Conservation (phyloP, 257 asterid species). For the Ilex asprella region DNA sequence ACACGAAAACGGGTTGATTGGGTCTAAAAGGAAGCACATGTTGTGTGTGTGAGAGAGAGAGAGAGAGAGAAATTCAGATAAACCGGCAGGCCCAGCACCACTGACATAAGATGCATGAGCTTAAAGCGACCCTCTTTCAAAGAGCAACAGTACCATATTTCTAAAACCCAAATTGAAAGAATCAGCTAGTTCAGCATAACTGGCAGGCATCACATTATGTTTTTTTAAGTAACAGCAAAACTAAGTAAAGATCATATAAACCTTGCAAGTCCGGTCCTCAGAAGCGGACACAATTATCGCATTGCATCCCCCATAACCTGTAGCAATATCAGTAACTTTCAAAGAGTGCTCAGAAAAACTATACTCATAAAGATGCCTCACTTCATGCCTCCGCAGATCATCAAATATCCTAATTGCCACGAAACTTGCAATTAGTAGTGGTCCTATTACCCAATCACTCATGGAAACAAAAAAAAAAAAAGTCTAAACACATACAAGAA, state of each 20-base stretch:
- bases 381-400: conserved; percentile 45
- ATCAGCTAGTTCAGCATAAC: too few species aligned
- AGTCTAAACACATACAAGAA: conserved; percentile 44
- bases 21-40: too few species aligned
- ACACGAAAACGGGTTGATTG: too few species aligned
- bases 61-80: too few species aligned
- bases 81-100: too few species aligned
- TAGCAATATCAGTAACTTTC: conserved; percentile 68
- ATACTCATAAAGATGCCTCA: conserved; percentile 54
- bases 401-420: conserved; percentile 63
- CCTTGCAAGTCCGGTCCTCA: conserved; percentile 99
- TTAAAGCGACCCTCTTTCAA: background rate
- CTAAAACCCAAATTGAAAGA: background rate
- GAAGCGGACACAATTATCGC: conserved; percentile 82
- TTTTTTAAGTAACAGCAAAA: background rate
- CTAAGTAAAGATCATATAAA: conserved; percentile 10
- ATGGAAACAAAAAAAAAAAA: background rate
- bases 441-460: background rate
- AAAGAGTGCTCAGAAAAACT: conserved; percentile 77
- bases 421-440: conserved; percentile 5
- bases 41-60: too few species aligned
- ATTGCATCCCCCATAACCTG: conserved; percentile 70
- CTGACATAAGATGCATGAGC: background rate
- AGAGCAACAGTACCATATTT: background rate
- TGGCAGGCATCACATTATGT: too few species aligned